Evolutionary conservation across 2,329 filamentous ascomycete genomes (phyloP).

Genomic region (Ceratocystis smalleyi): DNA sequence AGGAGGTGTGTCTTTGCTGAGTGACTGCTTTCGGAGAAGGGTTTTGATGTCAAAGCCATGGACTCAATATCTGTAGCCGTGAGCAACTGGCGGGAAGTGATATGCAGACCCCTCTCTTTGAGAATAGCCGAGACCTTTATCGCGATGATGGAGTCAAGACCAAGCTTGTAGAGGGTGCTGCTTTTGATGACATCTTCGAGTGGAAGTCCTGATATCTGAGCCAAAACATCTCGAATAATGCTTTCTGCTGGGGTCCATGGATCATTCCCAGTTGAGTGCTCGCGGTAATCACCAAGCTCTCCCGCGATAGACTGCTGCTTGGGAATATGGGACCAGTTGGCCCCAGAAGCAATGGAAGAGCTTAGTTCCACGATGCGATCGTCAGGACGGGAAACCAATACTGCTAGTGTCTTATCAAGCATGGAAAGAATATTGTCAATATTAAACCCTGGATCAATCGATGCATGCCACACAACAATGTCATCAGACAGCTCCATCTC

Average conservation of each 20-base stretch:
- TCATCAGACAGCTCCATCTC: slow-evolving; percentile 54
- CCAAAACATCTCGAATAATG: slow-evolving; percentile 33
- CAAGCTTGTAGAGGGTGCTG: slow-evolving; percentile 65
- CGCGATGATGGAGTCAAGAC: slow-evolving; percentile 80
- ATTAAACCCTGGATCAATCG: slow-evolving; percentile 46
- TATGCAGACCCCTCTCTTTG: slow-evolving; percentile 42
- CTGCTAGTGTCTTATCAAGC: slow-evolving; percentile 33
- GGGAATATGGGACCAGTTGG: background rate
- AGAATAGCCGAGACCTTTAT: slow-evolving; percentile 68
- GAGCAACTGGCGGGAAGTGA: slow-evolving; percentile 59
- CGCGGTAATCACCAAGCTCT: too few species aligned
- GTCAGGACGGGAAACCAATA: background rate
- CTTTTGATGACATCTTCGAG: slow-evolving; percentile 40
- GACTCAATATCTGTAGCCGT: slow-evolving; percentile 48
- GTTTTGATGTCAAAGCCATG: slow-evolving; percentile 11
- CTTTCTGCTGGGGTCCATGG: slow-evolving; percentile 26
- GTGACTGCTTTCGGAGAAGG: background rate
- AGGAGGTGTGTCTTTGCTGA: background rate
- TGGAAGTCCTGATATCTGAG: slow-evolving; percentile 45
- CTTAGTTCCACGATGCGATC: slow-evolving; percentile 32
- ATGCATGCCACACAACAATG: slow-evolving; percentile 52
- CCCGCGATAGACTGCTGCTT: background rate
- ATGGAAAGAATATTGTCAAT: slow-evolving; percentile 37
- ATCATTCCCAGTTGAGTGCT: background rate
- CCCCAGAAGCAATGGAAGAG: background rate